Evolutionary conservation across 306 rosid species (phyloP).

Genomic region (Pterocarpus santalinus): DNA sequence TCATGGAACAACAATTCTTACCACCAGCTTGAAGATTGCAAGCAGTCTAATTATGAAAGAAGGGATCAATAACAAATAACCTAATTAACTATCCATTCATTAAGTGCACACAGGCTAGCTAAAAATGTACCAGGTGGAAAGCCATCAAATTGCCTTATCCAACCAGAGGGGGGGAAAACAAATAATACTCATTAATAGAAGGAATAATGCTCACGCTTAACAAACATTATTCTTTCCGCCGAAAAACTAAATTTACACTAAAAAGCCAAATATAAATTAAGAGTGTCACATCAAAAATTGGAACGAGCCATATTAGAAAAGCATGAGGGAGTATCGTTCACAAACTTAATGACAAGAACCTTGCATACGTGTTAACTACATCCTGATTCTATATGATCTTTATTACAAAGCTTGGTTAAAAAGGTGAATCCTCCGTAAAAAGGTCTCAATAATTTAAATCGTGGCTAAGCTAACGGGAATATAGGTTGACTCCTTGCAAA

Average conservation of each 20-base stretch:
- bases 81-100: background rate
- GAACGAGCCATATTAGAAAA: background rate
- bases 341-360: background rate
- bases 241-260: background rate
- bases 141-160: constrained; percentile 11
- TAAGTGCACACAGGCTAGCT: background rate
- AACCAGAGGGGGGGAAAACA: background rate
- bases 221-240: background rate
- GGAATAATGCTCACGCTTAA: background rate
- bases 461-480: constrained; percentile 15
- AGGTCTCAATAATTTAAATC: background rate
- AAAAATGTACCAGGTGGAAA: background rate
- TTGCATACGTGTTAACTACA: constrained; percentile 2
- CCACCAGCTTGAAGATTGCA: background rate
- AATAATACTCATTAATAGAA: background rate
- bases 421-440: constrained; percentile 2
- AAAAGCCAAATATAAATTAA: background rate
- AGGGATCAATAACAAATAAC: background rate
- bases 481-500: background rate
- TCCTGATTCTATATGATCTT: constrained; percentile 3
- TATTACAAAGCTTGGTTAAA: constrained; percentile 4
- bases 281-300: background rate
- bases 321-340: background rate
- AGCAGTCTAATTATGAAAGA: background rate
- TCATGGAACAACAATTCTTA: background rate